Conservation (phyloP, 148 eudicot species). For the Fagopyrum esculentum region DNA sequence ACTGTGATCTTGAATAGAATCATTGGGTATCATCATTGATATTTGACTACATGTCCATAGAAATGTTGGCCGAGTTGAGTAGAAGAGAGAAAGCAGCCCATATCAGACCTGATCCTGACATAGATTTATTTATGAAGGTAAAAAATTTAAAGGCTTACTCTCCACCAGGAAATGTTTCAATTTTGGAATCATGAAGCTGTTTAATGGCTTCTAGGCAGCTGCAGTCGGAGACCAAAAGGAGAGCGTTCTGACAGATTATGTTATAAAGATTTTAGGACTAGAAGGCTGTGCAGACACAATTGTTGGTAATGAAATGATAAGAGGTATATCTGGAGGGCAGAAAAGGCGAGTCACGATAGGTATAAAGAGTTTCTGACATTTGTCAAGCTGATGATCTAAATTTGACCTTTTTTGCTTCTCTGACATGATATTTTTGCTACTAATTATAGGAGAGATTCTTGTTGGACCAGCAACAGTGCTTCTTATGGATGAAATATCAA, state of each 20-base stretch:
- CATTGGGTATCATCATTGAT: too few species aligned
- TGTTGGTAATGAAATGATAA: constrained; percentile 40
- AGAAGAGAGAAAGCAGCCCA: constrained; percentile 29
- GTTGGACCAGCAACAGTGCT: constrained; percentile 29
- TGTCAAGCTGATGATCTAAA: background rate
- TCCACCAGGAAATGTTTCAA: too few species aligned
- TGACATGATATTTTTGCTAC: background rate
- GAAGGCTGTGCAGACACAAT: constrained; percentile 46
- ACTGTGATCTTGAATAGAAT: too few species aligned
- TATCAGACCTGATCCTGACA: constrained; percentile 22
- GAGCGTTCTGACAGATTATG: constrained; percentile 35
- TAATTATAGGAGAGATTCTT: constrained; percentile 27
- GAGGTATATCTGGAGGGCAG: constrained; percentile 56
- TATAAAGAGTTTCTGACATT: background rate
- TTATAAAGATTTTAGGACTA: constrained; percentile 39
- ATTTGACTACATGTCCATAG: constrained; percentile 11
- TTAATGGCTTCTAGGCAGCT: constrained; percentile 19
- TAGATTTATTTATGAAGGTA: constrained; percentile 45
- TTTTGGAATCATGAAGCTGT: background rate
- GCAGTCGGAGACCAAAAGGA: constrained; percentile 34
- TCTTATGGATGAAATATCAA: constrained; percentile 32
- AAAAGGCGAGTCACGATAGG: constrained; percentile 46
- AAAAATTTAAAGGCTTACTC: background rate
- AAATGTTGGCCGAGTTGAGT: constrained; percentile 36
- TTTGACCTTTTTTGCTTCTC: background rate